phyloP scores from a whole-genome alignment of 352 stramenopile genomes.

The Vaucheria bursata region DNA sequence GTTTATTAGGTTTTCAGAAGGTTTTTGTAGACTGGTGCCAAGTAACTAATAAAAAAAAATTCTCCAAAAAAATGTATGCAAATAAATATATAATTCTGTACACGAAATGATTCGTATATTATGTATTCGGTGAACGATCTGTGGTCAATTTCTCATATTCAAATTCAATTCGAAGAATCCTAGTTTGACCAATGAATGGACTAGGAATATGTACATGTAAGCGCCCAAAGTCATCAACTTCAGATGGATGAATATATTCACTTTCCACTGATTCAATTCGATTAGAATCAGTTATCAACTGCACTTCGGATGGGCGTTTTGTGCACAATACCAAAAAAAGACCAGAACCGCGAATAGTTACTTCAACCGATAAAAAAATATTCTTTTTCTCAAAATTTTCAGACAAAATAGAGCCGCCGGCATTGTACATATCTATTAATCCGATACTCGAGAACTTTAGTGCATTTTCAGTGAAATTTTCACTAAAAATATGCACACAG shows the following conservation, averaged over 20 bases:
- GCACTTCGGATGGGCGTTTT: neutral
- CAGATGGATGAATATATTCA: neutral
- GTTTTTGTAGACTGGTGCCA: too few species aligned
- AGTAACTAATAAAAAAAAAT: too few species aligned
- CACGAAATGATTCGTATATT: too few species aligned
- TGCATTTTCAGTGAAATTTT: neutral
- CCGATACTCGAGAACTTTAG: slow-evolving; percentile 23
- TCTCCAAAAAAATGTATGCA: too few species aligned
- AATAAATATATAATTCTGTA: too few species aligned
- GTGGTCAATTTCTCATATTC: neutral
- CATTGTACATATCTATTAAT: slow-evolving; percentile 38
- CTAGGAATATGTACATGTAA: neutral
- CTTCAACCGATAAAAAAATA: neutral
- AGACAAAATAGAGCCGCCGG: slow-evolving; percentile 18
- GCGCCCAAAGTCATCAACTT: neutral
- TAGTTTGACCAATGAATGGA: neutral
- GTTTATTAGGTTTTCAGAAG: too few species aligned
- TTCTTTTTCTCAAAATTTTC: slow-evolving; percentile 1
- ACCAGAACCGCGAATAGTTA: neutral
- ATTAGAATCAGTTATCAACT: neutral
- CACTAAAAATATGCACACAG: neutral
- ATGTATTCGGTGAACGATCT: too few species aligned
- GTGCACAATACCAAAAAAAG: neutral
- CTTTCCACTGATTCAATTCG: neutral
- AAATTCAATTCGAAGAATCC: neutral